Percentiles rank a stretch among this genome's conserved stretches.
These are phyloP conservation scores for Mycena venus DNA, from an alignment of 768 basidiomycete species.

Conservation along the genomic window DNA sequence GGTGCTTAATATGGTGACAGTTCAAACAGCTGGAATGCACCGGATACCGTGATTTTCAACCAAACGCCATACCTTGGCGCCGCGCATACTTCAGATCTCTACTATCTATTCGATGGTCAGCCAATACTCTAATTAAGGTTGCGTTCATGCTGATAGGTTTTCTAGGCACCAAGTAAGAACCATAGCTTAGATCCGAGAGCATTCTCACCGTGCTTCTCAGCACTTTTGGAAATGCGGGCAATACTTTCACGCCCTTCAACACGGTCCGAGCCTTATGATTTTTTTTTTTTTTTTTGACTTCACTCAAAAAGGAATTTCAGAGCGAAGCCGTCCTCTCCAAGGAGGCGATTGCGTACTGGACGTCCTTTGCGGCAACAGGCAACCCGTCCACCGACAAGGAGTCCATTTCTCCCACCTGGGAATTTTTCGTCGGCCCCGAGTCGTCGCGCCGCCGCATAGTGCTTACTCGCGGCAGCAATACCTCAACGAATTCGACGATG, in stretches of 20 bases:
- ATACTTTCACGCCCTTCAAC: conserved; percentile 54
- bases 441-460: conserved; percentile 36
- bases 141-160: neutral
- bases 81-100: conserved; percentile 60
- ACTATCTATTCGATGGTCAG: conserved; percentile 57
- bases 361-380: conserved; percentile 53
- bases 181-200: neutral
- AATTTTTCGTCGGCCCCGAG: conserved; percentile 30
- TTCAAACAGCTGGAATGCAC: conserved; percentile 55
- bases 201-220: conserved; percentile 19
- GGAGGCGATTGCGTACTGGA: conserved; percentile 60
- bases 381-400: conserved; percentile 41
- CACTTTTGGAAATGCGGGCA: conserved; percentile 47
- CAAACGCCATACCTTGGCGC: conserved; percentile 52
- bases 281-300: neutral
- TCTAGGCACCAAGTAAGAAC: conserved; percentile 46
- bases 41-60: conserved; percentile 54
- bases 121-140: neutral
- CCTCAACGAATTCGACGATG: conserved; percentile 43
- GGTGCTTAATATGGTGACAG: neutral
- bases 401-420: conserved; percentile 43
- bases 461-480: conserved; percentile 43
- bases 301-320: conserved; percentile 28
- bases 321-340: conserved; percentile 52
- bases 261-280: conserved; percentile 37